Percentiles rank a stretch among this genome's conserved stretches.
Evolutionary conservation across 2,329 filamentous ascomycete genomes (phyloP).

Genomic region (Thermothelomyces thermophilus): DNA sequence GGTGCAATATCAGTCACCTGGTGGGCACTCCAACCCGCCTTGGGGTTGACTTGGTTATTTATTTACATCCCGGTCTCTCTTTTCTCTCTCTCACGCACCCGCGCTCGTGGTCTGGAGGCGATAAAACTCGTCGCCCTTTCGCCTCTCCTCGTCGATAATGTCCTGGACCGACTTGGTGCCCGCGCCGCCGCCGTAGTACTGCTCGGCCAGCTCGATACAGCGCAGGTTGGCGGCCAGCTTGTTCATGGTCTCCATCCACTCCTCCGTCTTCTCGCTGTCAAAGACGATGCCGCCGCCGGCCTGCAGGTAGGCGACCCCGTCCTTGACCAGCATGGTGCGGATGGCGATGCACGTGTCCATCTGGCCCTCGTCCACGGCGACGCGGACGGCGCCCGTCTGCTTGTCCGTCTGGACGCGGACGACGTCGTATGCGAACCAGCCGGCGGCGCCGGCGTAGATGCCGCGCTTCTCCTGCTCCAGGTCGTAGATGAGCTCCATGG

Average conservation of each 20-base stretch:
- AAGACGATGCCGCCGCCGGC: conserved; percentile 88
- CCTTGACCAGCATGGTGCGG: conserved; percentile 90
- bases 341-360: conserved; percentile 84
- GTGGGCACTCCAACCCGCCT: too few species aligned
- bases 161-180: conserved; percentile 25
- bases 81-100: too few species aligned
- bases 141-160: conserved; percentile 26
- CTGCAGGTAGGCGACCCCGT: conserved; percentile 86
- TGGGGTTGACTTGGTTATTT: too few species aligned
- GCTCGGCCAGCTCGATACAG: conserved; percentile 79
- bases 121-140: conserved; percentile 25
- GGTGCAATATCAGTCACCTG: too few species aligned
- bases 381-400: background rate
- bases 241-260: conserved; percentile 93
- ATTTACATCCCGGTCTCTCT: too few species aligned
- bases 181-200: conserved; percentile 39
- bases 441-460: conserved; percentile 91
- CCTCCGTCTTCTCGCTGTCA: conserved; percentile 83
- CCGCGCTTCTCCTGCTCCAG: conserved; percentile 90
- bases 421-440: conserved; percentile 86
- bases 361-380: conserved; percentile 56
- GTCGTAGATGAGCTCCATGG: conserved; percentile 96
- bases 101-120: conserved; percentile 18
- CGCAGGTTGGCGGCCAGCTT: conserved; percentile 87
- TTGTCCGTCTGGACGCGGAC: conserved; percentile 50